phyloP scores from a whole-genome alignment of 208 protist species.

The Leishmania braziliensis region DNA sequence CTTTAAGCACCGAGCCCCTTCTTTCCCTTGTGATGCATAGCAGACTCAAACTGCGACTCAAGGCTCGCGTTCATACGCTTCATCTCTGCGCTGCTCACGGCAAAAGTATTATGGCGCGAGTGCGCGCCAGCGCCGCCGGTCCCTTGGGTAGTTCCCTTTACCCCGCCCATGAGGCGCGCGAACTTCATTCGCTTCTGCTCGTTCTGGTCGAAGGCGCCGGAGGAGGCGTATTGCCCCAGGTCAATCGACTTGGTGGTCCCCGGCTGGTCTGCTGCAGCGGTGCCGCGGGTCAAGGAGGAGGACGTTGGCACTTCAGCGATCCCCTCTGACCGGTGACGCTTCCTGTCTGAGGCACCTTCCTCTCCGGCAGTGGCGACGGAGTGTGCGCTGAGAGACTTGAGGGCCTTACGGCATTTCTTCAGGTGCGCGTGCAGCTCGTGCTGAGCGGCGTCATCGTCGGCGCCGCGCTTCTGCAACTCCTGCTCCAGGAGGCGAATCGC shows the following conservation, averaged over 20 bases:
- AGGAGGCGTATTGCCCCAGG: constrained; percentile 75
- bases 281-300: neutral
- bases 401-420: constrained; percentile 47
- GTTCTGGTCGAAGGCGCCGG: constrained; percentile 58
- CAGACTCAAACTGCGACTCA: constrained; percentile 66
- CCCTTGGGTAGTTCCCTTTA: constrained; percentile 26
- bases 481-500: constrained; percentile 50
- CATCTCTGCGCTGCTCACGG: constrained; percentile 41
- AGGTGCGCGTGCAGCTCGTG: constrained; percentile 23
- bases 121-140: neutral
- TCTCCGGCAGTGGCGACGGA: neutral
- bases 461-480: constrained; percentile 7
- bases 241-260: constrained; percentile 25
- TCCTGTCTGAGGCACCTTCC: neutral
- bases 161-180: constrained; percentile 84
- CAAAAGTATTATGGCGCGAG: constrained; percentile 45
- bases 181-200: constrained; percentile 70
- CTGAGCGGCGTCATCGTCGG: neutral
- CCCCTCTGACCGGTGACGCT: constrained; percentile 24
- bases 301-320: neutral
- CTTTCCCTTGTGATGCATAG: constrained; percentile 61
- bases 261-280: neutral
- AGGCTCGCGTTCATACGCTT: constrained; percentile 67
- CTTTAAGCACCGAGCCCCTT: constrained; percentile 76
- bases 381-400: constrained; percentile 34